phyloP scores from a whole-genome alignment of 208 protist genomes.

The Leishmania amazonensis region DNA sequence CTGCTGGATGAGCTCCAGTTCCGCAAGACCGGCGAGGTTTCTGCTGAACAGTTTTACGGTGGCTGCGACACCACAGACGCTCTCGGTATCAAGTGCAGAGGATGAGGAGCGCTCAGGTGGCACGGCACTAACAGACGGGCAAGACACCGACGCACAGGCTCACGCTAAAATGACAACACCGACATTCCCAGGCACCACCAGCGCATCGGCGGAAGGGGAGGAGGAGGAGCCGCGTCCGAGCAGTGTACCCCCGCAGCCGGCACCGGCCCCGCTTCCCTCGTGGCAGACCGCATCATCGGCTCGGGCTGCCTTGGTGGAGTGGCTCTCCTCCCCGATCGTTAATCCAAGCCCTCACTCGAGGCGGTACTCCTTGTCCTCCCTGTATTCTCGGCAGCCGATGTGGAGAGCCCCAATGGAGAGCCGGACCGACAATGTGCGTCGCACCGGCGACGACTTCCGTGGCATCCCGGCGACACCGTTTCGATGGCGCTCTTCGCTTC shows the following conservation, averaged over 20 bases:
- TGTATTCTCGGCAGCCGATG: not conserved
- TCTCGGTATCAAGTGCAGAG: not conserved
- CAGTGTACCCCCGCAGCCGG: constrained; percentile 15
- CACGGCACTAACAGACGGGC: not conserved
- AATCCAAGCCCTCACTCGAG: not conserved
- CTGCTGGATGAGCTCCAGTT: constrained; percentile 17
- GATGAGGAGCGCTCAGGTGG: not conserved
- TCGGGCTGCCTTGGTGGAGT: not conserved
- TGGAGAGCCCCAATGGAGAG: not conserved
- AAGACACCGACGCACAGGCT: not conserved
- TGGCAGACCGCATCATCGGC: not conserved
- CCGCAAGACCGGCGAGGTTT: constrained; percentile 17
- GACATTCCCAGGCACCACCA: not conserved
- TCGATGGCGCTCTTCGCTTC: not conserved
- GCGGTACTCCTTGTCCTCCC: not conserved
- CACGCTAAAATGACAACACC: not conserved
- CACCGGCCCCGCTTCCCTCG: constrained; percentile 5
- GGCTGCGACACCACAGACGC: constrained; percentile 17
- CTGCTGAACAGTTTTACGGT: constrained; percentile 30
- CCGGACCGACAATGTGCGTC: not conserved
- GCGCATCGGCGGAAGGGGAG: not conserved
- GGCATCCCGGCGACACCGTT: not conserved
- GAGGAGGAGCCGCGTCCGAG: constrained; percentile 22
- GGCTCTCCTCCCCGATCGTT: not conserved
- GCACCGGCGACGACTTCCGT: not conserved